Evolutionary conservation across 345 rosid species (phyloP), one percentile per base, ranked within the genome.

Genomic region (Pseudoturritis turrita): DNA sequence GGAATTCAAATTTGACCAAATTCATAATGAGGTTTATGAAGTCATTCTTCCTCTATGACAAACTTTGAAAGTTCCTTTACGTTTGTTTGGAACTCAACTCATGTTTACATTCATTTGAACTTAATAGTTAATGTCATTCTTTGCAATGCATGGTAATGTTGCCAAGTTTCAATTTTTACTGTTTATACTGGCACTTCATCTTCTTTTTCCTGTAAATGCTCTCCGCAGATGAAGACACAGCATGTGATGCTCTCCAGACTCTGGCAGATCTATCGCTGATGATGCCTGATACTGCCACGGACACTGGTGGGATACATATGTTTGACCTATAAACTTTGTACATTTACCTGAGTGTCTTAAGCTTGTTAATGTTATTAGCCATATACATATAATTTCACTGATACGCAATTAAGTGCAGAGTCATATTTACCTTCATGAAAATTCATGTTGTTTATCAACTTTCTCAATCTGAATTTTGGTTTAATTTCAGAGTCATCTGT

Each of bases 231-330:
- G 89, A 85, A 78, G 88, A 79, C 59, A 62, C 81, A 44, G 82
- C 86, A 60, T 87, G 87, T 50, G 92, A 87, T 80, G 96, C 96
- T 60, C 84, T 89, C 75, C 87, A 89, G 81, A 85, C 92, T 22
- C 74, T 86, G 45, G 93, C 91, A 46, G 89, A 88, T 81, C 60
- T 90, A 47, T 88, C 91, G 58, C 78, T 90, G 81, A 82, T 85
- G 90, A 79, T 84, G 85, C 90, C 95, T 59, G 88, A 87, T 64
- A 78, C 84, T 76, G 79, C 87, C 40, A 76, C 82, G 3, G 91
- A 89, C 51, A 85, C 86, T 25, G 88, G 96, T 89, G 76, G 62
- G 86, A 65, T 62, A 67, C 75, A 29, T 51, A 59, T 68, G 63
- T 77, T 56, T 68, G 62, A 28, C 17, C 54, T 44, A 49, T 52